A percentile compares a stretch with the other conserved stretches of the same genome.
Evolutionary conservation across 176 grass and related monocot species (phyloP).

Genomic region (Saccharum officinarum): DNA sequence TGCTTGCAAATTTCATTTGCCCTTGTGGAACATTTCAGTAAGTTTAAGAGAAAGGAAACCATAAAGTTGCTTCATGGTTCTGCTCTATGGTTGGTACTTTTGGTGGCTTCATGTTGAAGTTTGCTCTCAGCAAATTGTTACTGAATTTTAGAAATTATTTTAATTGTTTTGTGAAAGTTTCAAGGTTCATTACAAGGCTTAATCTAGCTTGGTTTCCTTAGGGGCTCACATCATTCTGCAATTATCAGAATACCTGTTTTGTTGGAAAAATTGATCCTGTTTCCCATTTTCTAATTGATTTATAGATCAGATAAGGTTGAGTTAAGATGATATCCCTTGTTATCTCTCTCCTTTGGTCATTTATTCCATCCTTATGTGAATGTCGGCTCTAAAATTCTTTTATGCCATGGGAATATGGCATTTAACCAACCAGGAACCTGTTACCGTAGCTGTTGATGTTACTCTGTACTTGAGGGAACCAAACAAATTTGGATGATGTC

Average conservation of each 20-base stretch:
- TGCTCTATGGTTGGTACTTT: constrained; percentile 23
- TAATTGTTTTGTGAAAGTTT: constrained; percentile 19
- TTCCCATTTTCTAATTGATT: not conserved
- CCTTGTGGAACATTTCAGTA: constrained; percentile 8
- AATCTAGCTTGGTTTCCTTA: constrained; percentile 8
- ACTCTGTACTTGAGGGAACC: constrained; percentile 7
- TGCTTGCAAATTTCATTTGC: constrained; percentile 13
- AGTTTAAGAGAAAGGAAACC: constrained; percentile 7
- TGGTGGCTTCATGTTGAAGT: constrained; percentile 38
- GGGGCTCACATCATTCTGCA: not conserved
- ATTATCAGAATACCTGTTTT: constrained; percentile 8
- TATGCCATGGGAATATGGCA: not conserved
- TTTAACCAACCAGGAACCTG: not conserved
- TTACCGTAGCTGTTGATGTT: constrained; percentile 4
- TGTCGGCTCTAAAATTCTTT: not conserved
- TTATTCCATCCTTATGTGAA: not conserved
- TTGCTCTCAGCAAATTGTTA: constrained; percentile 11
- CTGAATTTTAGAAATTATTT: constrained; percentile 10
- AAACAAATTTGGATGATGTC: constrained; percentile 10
- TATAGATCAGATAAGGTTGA: not conserved
- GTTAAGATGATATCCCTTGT: not conserved
- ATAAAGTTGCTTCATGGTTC: constrained; percentile 19
- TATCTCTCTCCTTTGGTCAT: not conserved
- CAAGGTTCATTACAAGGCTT: not conserved
- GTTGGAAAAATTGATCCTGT: not conserved